phyloP scores from a whole-genome alignment of 2,329 filamentous ascomycete species.

The Didymella arachidicola region DNA sequence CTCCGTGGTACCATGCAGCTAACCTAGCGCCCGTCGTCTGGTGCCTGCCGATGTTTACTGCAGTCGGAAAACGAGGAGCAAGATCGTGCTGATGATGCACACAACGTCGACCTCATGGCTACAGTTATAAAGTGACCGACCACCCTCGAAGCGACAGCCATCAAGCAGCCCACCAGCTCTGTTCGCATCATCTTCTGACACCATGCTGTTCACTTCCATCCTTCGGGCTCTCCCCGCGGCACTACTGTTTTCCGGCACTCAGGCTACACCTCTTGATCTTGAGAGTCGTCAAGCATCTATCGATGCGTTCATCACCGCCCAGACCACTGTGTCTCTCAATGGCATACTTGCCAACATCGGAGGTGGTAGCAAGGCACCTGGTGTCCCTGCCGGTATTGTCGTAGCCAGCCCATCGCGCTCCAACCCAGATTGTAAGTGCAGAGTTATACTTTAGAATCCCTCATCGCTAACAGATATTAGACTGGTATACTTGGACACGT shows the following conservation, averaged over 20 bases:
- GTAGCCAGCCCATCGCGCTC: conserved; percentile 64
- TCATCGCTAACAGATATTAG: conserved; percentile 50
- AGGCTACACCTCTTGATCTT: conserved; percentile 19
- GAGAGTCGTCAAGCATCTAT: conserved; percentile 24
- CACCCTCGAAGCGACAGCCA: conserved; percentile 1
- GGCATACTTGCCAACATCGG: conserved; percentile 65
- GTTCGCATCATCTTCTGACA: conserved; percentile 3
- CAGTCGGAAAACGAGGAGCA: conserved; percentile 10
- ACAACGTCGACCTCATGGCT: conserved; percentile 7
- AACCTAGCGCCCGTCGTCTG: conserved; percentile 24
- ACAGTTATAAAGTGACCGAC: conserved; percentile 13
- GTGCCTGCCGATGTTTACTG: conserved; percentile 21
- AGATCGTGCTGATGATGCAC: conserved; percentile 1
- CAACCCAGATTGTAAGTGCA: conserved; percentile 60
- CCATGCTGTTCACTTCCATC: conserved; percentile 28
- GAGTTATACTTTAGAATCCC: neutral
- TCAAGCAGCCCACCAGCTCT: conserved; percentile 11
- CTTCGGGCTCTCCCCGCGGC: conserved; percentile 27
- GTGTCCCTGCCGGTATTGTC: conserved; percentile 60
- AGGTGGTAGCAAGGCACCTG: conserved; percentile 57
- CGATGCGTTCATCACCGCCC: conserved; percentile 51
- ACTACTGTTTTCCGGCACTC: conserved; percentile 20
- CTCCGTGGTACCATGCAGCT: conserved; percentile 24
- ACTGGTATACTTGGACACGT: conserved; percentile 81
- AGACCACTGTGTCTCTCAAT: conserved; percentile 59